Conservation (phyloP, 202 grass and related monocot species). For the Cymbopogon flexuosus region DNA sequence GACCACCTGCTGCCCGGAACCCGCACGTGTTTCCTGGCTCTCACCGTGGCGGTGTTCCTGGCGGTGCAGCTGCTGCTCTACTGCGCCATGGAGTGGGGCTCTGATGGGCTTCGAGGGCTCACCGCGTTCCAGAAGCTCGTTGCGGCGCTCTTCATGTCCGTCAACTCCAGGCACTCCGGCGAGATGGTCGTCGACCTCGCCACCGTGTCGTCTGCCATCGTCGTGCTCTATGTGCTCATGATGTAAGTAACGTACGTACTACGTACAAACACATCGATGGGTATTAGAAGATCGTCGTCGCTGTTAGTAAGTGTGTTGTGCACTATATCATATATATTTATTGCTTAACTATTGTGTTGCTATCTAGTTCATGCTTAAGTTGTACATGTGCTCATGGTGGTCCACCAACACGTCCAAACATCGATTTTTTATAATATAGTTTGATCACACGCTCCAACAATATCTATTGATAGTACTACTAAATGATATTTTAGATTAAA, state of each 20-base stretch:
- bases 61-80: slow-evolving; percentile 49
- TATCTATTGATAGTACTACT: neutral
- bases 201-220: slow-evolving; percentile 42
- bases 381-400: neutral
- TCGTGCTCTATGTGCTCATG: slow-evolving; percentile 72
- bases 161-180: slow-evolving; percentile 70
- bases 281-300: neutral
- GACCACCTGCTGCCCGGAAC: slow-evolving; percentile 49
- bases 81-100: slow-evolving; percentile 67
- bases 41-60: slow-evolving; percentile 39
- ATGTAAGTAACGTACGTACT: slow-evolving; percentile 42
- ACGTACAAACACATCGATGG: neutral
- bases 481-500: no score
- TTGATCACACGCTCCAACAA: neutral
- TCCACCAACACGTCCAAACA: neutral
- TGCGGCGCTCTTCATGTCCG: slow-evolving; percentile 56
- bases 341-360: neutral
- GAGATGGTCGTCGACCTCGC: slow-evolving; percentile 60
- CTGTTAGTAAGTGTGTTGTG: no score
- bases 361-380: neutral
- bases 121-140: slow-evolving; percentile 53
- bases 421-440: neutral
- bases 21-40: slow-evolving; percentile 23
- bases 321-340: neutral
- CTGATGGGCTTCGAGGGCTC: slow-evolving; percentile 43